phyloP scores from a whole-genome alignment of 2,329 filamentous ascomycete genomes.

The Cladosporium austrohemisphaericum region DNA sequence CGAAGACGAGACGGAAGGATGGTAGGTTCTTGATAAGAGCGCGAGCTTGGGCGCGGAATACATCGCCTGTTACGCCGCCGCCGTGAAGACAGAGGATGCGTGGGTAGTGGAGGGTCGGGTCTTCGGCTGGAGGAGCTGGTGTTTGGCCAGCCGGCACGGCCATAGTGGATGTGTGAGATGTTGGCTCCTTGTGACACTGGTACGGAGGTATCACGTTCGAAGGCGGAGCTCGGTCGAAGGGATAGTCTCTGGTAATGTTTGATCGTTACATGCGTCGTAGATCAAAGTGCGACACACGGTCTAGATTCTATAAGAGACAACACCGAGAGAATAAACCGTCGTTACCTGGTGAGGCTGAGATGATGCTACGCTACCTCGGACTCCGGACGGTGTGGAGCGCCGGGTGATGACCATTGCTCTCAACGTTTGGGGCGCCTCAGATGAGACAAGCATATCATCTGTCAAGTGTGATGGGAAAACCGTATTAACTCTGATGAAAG shows the following conservation, averaged over 20 bases:
- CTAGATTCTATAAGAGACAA: too few species aligned
- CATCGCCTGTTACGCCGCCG: constrained; percentile 67
- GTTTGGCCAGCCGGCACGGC: neutral
- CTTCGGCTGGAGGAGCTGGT: neutral
- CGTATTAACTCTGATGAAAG: too few species aligned
- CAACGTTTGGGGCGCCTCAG: neutral
- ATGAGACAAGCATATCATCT: too few species aligned
- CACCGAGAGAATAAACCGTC: too few species aligned
- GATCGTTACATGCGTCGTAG: too few species aligned
- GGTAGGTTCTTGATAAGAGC: constrained; percentile 49
- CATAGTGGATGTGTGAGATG: neutral
- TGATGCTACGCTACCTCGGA: neutral
- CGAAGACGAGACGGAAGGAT: constrained; percentile 68
- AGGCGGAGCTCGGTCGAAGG: too few species aligned
- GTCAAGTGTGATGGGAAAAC: too few species aligned
- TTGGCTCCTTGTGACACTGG: too few species aligned
- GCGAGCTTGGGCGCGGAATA: constrained; percentile 68
- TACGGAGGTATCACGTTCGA: too few species aligned
- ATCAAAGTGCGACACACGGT: too few species aligned
- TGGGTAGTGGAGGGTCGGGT: constrained; percentile 39
- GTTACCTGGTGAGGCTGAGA: neutral
- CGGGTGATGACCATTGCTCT: neutral
- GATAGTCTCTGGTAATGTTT: too few species aligned
- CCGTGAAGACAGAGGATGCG: constrained; percentile 79
- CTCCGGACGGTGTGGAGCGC: constrained; percentile 7